These are phyloP conservation scores for Fimicolochytrium jonesii DNA, from an alignment of 192 early-diverging fungal genomes.

Conservation along the genomic window DNA sequence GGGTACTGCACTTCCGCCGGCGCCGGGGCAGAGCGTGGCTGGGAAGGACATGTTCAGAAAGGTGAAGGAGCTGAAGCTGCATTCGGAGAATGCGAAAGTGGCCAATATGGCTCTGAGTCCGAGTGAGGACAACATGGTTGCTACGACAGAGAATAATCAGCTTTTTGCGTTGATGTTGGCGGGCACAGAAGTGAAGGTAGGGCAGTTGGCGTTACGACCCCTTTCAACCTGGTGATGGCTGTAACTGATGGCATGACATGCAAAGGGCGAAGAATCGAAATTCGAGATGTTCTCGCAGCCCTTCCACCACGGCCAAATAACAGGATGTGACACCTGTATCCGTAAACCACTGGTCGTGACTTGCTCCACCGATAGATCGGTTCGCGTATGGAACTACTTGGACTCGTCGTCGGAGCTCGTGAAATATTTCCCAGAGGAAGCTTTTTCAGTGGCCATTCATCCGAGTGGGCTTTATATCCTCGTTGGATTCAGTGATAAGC, in stretches of 20 bases:
- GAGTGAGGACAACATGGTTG: slow-evolving; percentile 49
- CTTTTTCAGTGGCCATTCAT: slow-evolving; percentile 56
- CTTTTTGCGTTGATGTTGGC: slow-evolving; percentile 33
- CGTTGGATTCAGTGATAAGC: slow-evolving; percentile 59
- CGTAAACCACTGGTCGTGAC: slow-evolving; percentile 57
- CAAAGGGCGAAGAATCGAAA: slow-evolving; percentile 51
- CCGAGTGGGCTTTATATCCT: slow-evolving; percentile 63
- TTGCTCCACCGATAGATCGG: slow-evolving; percentile 50
- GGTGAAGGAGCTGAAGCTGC: slow-evolving; percentile 35
- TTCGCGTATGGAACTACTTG: slow-evolving; percentile 63
- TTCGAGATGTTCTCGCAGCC: slow-evolving; percentile 54
- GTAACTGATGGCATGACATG: too few species aligned
- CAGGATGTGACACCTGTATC: slow-evolving; percentile 46
- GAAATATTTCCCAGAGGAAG: slow-evolving; percentile 60
- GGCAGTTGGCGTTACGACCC: too few species aligned
- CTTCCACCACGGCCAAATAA: slow-evolving; percentile 52
- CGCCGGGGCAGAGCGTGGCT: not conserved
- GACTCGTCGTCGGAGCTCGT: slow-evolving; percentile 53
- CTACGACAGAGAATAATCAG: slow-evolving; percentile 40
- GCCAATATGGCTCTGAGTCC: slow-evolving; percentile 44
- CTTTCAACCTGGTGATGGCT: not conserved
- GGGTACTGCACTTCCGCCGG: not conserved
- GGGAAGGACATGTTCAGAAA: slow-evolving; percentile 42
- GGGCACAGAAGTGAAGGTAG: slow-evolving; percentile 41
- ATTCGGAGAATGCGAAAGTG: slow-evolving; percentile 37